These are phyloP conservation scores for Cryphonectria carpinicola DNA, from an alignment of 2,329 filamentous ascomycete genomes.

Conservation along the genomic window DNA sequence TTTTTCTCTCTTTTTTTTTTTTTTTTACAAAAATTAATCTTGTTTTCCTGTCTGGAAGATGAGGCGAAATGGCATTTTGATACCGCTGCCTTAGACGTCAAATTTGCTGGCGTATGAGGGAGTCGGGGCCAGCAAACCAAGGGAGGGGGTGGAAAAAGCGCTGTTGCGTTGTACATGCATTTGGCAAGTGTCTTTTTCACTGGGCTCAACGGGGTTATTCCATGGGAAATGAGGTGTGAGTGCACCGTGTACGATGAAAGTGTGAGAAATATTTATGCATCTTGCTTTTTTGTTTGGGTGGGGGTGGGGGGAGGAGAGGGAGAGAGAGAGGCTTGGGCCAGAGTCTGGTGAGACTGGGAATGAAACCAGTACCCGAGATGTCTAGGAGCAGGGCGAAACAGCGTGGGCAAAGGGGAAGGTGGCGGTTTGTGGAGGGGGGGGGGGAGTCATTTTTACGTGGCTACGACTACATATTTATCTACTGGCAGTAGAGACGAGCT, in stretches of 20 bases:
- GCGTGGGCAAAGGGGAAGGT: constrained; percentile 2
- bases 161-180: constrained; percentile 29
- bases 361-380: constrained; percentile 1
- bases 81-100: constrained; percentile 23
- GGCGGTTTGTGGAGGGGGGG: neutral
- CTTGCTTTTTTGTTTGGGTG: constrained; percentile 3
- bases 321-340: constrained; percentile 1
- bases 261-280: constrained; percentile 24
- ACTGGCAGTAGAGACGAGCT: constrained; percentile 22
- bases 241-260: constrained; percentile 29
- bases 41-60: constrained; percentile 13
- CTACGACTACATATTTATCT: neutral
- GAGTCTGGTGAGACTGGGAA: constrained; percentile 16
- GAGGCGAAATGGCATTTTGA: constrained; percentile 20
- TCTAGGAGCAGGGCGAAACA: constrained; percentile 2
- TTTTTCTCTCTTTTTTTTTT: neutral
- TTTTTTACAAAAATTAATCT: constrained; percentile 3
- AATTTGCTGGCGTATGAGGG: constrained; percentile 5
- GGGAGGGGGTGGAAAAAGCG: constrained; percentile 28
- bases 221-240: constrained; percentile 25
- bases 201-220: constrained; percentile 24
- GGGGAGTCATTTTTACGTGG: neutral
- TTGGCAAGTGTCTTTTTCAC: constrained; percentile 26
- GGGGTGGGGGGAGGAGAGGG: no score
- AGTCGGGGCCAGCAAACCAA: constrained; percentile 7